phyloP scores from a whole-genome alignment of 768 basidiomycete genomes.

The Lactarius indigo region DNA sequence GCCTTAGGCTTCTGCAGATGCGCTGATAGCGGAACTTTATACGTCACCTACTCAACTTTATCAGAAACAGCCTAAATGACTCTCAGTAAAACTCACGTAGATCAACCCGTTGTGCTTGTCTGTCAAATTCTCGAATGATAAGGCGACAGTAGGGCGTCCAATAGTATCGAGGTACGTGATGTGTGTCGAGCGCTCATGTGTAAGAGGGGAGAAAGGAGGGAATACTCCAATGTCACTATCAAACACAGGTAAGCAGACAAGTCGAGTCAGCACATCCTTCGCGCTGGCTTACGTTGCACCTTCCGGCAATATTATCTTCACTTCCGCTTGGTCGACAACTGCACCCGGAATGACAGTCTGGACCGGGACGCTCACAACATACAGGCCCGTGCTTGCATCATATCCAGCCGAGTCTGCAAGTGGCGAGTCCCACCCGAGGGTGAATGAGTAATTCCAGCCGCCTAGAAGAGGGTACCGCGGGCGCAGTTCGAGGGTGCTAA shows the following conservation, averaged over 20 bases:
- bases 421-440: conserved; percentile 90
- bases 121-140: conserved; percentile 72
- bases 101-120: conserved; percentile 76
- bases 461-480: conserved; percentile 93
- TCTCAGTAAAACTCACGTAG: conserved; percentile 55
- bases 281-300: conserved; percentile 80
- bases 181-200: conserved; percentile 60
- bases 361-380: conserved; percentile 80
- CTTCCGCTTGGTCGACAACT: conserved; percentile 73
- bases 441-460: conserved; percentile 97
- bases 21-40: conserved; percentile 76
- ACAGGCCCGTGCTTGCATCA: conserved; percentile 57
- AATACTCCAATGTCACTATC: conserved; percentile 71
- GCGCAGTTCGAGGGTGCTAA: conserved; percentile 73
- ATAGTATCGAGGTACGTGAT: conserved; percentile 88
- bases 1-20: conserved; percentile 84
- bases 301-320: conserved; percentile 85
- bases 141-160: conserved; percentile 76
- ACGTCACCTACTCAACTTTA: conserved; percentile 63
- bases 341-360: conserved; percentile 78
- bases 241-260: conserved; percentile 20
- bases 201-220: conserved; percentile 73
- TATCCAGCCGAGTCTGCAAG: conserved; percentile 68
- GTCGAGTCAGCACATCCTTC: not conserved
- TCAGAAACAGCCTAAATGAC: conserved; percentile 2